Conservation (phyloP, 2,329 filamentous ascomycete genomes). For the Dactylellina parvicollis region DNA sequence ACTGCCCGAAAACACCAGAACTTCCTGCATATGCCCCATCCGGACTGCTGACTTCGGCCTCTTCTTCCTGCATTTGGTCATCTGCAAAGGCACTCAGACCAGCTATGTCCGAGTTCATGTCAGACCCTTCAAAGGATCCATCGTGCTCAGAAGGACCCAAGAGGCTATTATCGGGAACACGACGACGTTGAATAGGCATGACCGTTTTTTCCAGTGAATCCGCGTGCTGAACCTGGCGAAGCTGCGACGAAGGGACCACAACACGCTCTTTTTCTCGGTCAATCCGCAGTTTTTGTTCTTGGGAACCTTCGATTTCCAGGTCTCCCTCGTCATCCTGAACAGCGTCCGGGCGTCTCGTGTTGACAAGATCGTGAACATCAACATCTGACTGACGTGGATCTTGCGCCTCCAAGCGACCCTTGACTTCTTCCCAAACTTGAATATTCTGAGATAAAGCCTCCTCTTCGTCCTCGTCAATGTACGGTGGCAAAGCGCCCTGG, state of each 20-base stretch:
- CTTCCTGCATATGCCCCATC: conserved; percentile 53
- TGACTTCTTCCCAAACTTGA: conserved; percentile 49
- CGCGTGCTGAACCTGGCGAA: conserved; percentile 42
- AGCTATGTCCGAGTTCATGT: conserved; percentile 48
- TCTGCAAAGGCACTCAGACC: conserved; percentile 33
- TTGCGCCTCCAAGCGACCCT: conserved; percentile 43
- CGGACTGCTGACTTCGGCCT: conserved; percentile 53
- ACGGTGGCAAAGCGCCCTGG: conserved; percentile 36
- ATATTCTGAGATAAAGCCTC: conserved; percentile 44
- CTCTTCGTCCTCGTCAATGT: conserved; percentile 54
- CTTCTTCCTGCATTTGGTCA: conserved; percentile 38
- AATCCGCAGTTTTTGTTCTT: conserved; percentile 43
- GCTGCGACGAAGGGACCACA: conserved; percentile 43
- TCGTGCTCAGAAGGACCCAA: conserved; percentile 43
- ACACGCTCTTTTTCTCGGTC: conserved; percentile 41
- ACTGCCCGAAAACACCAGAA: conserved; percentile 50
- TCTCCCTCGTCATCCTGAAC: conserved; percentile 49
- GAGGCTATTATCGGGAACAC: conserved; percentile 34
- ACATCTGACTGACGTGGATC: conserved; percentile 42
- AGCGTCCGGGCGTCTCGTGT: conserved; percentile 21
- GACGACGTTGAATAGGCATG: conserved; percentile 32
- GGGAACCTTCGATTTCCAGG: conserved; percentile 53
- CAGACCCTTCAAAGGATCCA: conserved; percentile 38
- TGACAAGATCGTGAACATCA: conserved; percentile 42
- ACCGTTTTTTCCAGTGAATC: conserved; percentile 43